Conservation (phyloP, 192 early-diverging fungal genomes). For the Backusella morwellensis region DNA sequence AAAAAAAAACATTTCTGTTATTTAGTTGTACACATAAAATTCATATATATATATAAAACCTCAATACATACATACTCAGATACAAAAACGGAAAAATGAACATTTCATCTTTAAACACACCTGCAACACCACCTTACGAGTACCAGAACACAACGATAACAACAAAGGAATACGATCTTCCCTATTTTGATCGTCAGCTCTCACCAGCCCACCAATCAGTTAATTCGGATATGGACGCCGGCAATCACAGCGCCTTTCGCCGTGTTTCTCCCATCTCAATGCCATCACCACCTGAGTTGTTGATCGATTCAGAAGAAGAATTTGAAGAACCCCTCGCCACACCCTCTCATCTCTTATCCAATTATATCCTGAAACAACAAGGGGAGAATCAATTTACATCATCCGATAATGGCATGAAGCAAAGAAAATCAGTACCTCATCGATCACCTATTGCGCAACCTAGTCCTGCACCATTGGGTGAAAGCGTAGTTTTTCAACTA, state of each 20-base stretch:
- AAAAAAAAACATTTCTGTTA: conserved; percentile 1
- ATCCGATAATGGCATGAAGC: background rate
- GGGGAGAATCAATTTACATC: background rate
- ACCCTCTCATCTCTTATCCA: background rate
- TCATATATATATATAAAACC: background rate
- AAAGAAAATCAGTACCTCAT: conserved; percentile 31
- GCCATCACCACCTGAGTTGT: conserved; percentile 26
- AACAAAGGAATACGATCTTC: background rate
- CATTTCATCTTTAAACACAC: conserved; percentile 15
- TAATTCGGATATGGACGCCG: background rate
- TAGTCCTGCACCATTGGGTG: background rate
- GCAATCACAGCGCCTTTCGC: conserved; percentile 7
- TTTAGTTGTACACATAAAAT: background rate
- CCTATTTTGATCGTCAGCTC: conserved; percentile 7
- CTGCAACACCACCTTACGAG: conserved; percentile 12
- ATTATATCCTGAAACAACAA: background rate
- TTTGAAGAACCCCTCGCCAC: conserved; percentile 8
- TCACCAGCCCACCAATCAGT: conserved; percentile 8
- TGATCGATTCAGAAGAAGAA: conserved; percentile 33
- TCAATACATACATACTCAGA: background rate
- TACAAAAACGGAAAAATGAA: conserved; percentile 1
- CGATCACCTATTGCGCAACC: conserved; percentile 22
- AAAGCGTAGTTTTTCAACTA: background rate
- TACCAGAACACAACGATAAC: background rate
- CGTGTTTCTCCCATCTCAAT: conserved; percentile 4